Evolutionary conservation across 2,329 filamentous ascomycete genomes (phyloP).

Genomic region (Fusarium sororula): DNA sequence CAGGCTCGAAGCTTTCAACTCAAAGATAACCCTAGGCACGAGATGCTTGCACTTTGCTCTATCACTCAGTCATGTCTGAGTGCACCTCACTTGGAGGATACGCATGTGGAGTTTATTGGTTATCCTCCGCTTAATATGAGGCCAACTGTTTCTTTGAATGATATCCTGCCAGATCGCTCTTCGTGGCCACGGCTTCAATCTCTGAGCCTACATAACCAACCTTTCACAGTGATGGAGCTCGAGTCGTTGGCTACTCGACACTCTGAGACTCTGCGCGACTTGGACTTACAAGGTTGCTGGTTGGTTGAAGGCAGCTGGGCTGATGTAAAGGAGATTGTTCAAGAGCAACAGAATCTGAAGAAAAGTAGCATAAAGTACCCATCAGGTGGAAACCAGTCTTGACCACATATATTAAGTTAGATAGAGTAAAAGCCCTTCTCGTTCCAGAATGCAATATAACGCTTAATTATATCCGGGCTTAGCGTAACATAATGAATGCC

Average conservation of each 20-base stretch:
- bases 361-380: neutral
- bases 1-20: neutral
- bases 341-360: neutral
- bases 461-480: neutral
- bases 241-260: neutral
- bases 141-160: neutral
- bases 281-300: neutral
- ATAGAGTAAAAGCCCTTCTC: neutral
- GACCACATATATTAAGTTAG: accelerated
- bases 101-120: neutral
- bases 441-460: neutral
- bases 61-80: neutral
- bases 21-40: neutral
- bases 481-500: neutral
- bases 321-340: neutral
- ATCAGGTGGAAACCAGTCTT: neutral
- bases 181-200: neutral
- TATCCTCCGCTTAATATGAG: neutral
- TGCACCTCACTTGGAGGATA: neutral
- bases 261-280: neutral
- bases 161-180: neutral
- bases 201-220: neutral
- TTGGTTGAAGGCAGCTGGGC: neutral
- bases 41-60: neutral
- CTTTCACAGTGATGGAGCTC: neutral